Base-by-base conservation (phyloP, 2,329 filamentous ascomycete species). In the Sarocladium oryzae region DNA sequence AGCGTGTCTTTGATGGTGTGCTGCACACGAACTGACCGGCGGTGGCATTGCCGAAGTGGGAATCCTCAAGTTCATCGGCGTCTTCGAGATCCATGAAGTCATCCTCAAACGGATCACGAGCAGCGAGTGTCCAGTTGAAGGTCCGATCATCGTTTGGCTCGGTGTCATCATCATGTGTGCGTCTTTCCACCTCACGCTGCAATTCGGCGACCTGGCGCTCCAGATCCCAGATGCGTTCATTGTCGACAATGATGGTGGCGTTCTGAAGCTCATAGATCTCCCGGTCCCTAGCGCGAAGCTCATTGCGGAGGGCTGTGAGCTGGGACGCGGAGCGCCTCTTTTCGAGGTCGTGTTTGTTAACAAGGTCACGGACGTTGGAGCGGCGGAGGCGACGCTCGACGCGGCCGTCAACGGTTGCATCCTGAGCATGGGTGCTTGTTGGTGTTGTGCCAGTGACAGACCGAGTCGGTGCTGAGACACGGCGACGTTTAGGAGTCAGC, bases 311-410 rank as follows among this genome's bases (percentile, higher is more conserved):
- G 8, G 66, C 65, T 7, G 71, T 66, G 2, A 84, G 64, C 59
- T 84, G 77, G 0, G 64, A 66, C 0, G 65, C 64, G 37, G 67
- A 65, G 15, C 63, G 66, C 38, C 65, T 70, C 59, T 74, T 77
- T 52, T 77, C 74, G 7, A 66, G 65, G 7, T 73, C 66, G 50
- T 81, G 74, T 11, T 63, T 61, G 59, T 81, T 78, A 65, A 82
- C 75, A 64, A 83, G 76, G 55, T 80, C 79, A 56, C 78, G 81
- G 4, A 83, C 60, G 3, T 77, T 72, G 56, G 77, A 78, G 49
- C 81, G 74, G 7, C 77, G 71, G 33, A 80, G 70, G 16, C 80
- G 74, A 4, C 81, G 73, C 64, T 81, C 76, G 41, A 82, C 70
- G 13, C 81, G 74, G 6, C 77, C 78, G 36, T 81, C 75, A 7